Conservation (phyloP, 257 asterid genomes). For the Solanum neorickii region DNA sequence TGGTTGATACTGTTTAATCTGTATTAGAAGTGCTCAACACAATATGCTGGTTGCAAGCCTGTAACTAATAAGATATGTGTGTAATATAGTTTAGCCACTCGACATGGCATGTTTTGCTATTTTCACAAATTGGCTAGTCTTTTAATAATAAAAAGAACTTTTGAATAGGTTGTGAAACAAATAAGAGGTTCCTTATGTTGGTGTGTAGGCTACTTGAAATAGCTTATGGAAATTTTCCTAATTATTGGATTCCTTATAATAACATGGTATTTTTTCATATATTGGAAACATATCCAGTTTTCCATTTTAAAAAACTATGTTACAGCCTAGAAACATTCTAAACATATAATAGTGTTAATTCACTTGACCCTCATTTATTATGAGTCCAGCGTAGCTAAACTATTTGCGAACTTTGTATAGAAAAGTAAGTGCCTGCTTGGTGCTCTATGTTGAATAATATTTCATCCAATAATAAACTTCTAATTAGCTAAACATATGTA, state of each 20-base stretch:
- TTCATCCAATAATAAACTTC: neutral
- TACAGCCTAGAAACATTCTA: neutral
- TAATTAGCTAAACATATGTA: neutral
- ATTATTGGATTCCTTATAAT: neutral
- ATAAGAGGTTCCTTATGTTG: neutral
- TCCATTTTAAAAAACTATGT: neutral
- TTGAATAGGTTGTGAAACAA: neutral
- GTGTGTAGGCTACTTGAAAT: neutral
- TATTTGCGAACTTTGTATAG: neutral
- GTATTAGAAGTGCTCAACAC: neutral
- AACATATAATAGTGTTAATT: neutral
- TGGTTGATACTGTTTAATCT: neutral
- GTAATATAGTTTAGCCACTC: neutral
- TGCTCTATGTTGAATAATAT: neutral
- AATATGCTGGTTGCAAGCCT: neutral
- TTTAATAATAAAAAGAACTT: neutral
- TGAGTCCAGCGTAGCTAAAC: neutral
- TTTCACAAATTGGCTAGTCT: neutral
- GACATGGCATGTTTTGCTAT: neutral
- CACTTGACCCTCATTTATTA: neutral
- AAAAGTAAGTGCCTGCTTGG: neutral
- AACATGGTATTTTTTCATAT: neutral
- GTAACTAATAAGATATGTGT: neutral
- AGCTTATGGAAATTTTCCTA: neutral
- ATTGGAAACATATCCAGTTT: neutral